Conservation (phyloP, 192 early-diverging fungal species). For the Glomus cerebriforme region DNA sequence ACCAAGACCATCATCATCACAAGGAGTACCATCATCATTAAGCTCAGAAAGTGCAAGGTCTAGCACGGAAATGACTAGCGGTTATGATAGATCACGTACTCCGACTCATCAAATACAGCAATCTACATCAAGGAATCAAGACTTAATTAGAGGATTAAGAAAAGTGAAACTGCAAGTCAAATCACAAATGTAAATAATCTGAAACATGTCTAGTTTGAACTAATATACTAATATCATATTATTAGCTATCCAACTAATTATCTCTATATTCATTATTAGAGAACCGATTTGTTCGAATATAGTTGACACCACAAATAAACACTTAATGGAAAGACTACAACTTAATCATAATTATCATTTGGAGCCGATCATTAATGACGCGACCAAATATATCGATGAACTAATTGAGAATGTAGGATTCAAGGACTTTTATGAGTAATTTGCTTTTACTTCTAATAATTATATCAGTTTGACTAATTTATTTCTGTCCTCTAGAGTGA, state of each 20-base stretch:
- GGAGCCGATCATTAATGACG: too few species aligned
- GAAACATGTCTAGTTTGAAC: neutral
- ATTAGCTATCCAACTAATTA: too few species aligned
- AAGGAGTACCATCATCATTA: too few species aligned
- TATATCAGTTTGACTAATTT: too few species aligned
- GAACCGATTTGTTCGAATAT: too few species aligned
- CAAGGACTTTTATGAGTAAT: too few species aligned
- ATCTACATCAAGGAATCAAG: slow-evolving; percentile 15
- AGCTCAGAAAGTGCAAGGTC: slow-evolving; percentile 1
- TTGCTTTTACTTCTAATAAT: neutral
- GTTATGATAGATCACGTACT: neutral
- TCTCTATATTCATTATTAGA: too few species aligned
- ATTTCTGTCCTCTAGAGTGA: slow-evolving; percentile 5
- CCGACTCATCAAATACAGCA: slow-evolving; percentile 9
- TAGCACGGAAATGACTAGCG: slow-evolving; percentile 7
- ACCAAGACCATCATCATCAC: too few species aligned
- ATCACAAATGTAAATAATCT: slow-evolving; percentile 23
- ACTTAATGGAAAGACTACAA: too few species aligned
- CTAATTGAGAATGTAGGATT: slow-evolving; percentile 3
- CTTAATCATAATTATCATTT: too few species aligned
- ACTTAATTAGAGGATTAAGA: slow-evolving; percentile 26
- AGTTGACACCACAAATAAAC: too few species aligned
- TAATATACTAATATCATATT: slow-evolving; percentile 6
- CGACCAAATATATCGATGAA: neutral
- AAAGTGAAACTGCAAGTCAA: neutral